Percentiles rank a stretch among this genome's conserved stretches.
Conservation (phyloP, 306 rosid species). For the Rubus parviflorus region DNA sequence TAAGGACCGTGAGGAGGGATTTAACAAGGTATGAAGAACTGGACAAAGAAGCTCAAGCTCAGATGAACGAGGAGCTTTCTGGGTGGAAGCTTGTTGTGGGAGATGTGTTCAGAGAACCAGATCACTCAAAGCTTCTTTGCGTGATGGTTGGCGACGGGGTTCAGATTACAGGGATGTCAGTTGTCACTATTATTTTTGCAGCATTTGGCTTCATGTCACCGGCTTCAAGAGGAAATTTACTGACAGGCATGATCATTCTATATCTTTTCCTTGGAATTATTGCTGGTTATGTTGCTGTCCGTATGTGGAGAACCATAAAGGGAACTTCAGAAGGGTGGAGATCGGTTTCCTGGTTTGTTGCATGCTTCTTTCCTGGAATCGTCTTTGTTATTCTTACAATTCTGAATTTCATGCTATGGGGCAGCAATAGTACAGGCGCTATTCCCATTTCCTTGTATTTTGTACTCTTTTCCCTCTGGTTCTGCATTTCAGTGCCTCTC, state of each 20-base stretch:
- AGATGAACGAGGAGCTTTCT: slow-evolving; percentile 97
- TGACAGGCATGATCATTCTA: slow-evolving; percentile 91
- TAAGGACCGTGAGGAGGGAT: slow-evolving; percentile 94
- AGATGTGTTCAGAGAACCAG: slow-evolving; percentile 94
- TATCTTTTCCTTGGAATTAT: slow-evolving; percentile 86
- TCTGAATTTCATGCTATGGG: slow-evolving; percentile 88
- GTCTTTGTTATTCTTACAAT: slow-evolving; percentile 73
- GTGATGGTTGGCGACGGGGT: slow-evolving; percentile 96
- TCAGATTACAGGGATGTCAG: slow-evolving; percentile 91
- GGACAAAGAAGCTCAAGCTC: slow-evolving; percentile 96
- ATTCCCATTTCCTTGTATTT: slow-evolving; percentile 88
- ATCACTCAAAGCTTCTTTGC: slow-evolving; percentile 72
- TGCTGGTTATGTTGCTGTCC: slow-evolving; percentile 92
- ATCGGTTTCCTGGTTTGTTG: slow-evolving; percentile 73
- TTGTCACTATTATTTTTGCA: slow-evolving; percentile 81
- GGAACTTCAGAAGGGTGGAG: slow-evolving; percentile 93
- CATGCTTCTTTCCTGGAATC: slow-evolving; percentile 92
- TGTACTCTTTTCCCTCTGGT: slow-evolving; percentile 80
- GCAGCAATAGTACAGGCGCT: slow-evolving; percentile 93
- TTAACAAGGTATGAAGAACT: slow-evolving; percentile 91
- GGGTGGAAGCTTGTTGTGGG: slow-evolving; percentile 99
- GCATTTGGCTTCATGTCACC: slow-evolving; percentile 89
- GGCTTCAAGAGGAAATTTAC: slow-evolving; percentile 82
- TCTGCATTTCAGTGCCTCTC: slow-evolving; percentile 94
- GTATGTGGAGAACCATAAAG: slow-evolving; percentile 87